Evolutionary conservation across 345 rosid genomes (phyloP), one percentile per base, ranked within the genome.

Genomic region (Eucalyptus leucophloia): DNA sequence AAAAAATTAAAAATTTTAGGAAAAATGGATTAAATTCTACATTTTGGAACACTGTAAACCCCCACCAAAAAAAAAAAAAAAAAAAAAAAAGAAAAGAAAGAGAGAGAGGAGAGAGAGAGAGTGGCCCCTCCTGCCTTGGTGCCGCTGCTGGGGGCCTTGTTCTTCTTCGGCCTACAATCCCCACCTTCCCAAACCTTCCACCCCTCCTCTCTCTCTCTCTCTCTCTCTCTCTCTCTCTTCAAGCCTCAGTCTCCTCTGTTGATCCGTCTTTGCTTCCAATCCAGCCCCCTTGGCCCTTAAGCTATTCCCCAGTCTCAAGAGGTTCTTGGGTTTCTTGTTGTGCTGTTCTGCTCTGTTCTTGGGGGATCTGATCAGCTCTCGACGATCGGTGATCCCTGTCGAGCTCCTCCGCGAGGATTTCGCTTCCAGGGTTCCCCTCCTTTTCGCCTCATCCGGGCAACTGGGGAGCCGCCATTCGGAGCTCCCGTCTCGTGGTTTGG

Each of bases 241-340:
- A 89, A 89, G 90, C 83, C 67, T 86, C 90, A 86, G 81, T 32
- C 44, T 86, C 42, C 87, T 60, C 87, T 8, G 53, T 51, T 6
- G 65, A 83, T 58, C 86, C 26, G 49, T 19, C 62, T 34, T 44
- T 50, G 21, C 56, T 34, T 89, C 81, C 83, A 19, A 9, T 54
- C 49, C 53, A 30, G 58, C 37, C 37, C 83, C 51, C 34, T 86
- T 45, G 65, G 47, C 34, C 53, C 42, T 62, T 67, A 34, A 30
- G 49, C 53, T 60, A 62, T 28, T 60, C 14, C 34, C 45, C 45
- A 21, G 53, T 1, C 32, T 10, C 82, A 12, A 14, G 32, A 12
- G 69, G 54, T 60, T 67, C 88, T 89, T 86, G 83, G 86, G 17
- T 86, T 50, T 47, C 44, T 56, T 56, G 62, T 30, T 56, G 62